Evolutionary conservation across 2,329 filamentous ascomycete species (phyloP).

Genomic region (Aspergillus sp.): DNA sequence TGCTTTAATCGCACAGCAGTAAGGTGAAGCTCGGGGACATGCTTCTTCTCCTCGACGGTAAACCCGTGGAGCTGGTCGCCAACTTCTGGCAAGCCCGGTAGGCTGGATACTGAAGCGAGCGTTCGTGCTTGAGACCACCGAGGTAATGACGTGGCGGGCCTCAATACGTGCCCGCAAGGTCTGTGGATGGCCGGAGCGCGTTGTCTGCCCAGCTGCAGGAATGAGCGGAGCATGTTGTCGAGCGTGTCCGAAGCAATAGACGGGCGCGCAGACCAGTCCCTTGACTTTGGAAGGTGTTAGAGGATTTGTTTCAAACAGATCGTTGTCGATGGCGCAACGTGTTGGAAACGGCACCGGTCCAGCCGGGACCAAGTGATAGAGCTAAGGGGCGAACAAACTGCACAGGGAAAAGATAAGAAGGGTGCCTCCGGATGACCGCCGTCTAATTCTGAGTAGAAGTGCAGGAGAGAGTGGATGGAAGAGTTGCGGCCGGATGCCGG

Average conservation of each 20-base stretch:
- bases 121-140: constrained; percentile 21
- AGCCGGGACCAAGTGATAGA: constrained; percentile 8
- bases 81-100: constrained; percentile 71
- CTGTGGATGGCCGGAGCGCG: constrained; percentile 23
- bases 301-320: background rate
- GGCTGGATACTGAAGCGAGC: constrained; percentile 63
- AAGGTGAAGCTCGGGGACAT: constrained; percentile 90
- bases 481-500: background rate
- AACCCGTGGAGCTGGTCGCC: constrained; percentile 92
- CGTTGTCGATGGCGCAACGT: constrained; percentile 2
- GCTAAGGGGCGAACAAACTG: background rate
- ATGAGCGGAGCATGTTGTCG: constrained; percentile 35
- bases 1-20: constrained; percentile 89
- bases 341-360: constrained; percentile 8
- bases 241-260: background rate
- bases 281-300: background rate
- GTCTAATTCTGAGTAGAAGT: background rate
- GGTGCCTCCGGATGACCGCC: background rate
- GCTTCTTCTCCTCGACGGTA: constrained; percentile 82
- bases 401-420: background rate
- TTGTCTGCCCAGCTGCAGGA: constrained; percentile 26
- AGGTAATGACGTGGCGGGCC: constrained; percentile 14
- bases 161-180: constrained; percentile 22
- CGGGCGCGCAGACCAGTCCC: background rate
- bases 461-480: constrained; percentile 1